A percentile compares a stretch with the other conserved stretches of the same genome.
Conservation (phyloP, 257 asterid genomes). For the Salvia hispanica region DNA sequence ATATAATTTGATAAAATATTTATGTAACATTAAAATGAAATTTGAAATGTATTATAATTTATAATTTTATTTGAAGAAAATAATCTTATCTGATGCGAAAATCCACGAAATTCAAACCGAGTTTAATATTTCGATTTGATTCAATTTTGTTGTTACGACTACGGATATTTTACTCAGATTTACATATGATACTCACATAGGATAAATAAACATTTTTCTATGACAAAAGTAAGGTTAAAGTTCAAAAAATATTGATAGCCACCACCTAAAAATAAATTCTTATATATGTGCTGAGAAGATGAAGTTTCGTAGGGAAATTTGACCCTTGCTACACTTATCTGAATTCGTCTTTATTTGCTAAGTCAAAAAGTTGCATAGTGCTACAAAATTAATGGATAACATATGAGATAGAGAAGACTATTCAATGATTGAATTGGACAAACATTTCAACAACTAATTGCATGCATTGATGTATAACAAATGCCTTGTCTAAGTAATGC, state of each 20-base stretch:
- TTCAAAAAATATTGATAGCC: background rate
- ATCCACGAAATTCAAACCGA: too few species aligned
- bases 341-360: background rate
- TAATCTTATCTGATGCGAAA: too few species aligned
- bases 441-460: constrained; percentile 16
- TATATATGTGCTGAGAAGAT: background rate
- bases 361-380: background rate
- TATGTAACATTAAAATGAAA: too few species aligned
- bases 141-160: too few species aligned
- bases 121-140: too few species aligned
- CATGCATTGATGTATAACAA: constrained; percentile 7
- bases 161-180: too few species aligned
- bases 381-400: background rate
- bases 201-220: too few species aligned
- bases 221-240: background rate
- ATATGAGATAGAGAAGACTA: background rate
- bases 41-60: too few species aligned
- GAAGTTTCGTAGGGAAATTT: background rate
- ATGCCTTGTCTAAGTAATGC: background rate
- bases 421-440: background rate
- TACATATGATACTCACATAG: too few species aligned
- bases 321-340: background rate
- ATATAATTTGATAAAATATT: too few species aligned
- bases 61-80: too few species aligned
- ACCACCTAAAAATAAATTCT: background rate